Conservation (phyloP, 352 stramenopile genomes). For the Globisporangium cystogenes region DNA sequence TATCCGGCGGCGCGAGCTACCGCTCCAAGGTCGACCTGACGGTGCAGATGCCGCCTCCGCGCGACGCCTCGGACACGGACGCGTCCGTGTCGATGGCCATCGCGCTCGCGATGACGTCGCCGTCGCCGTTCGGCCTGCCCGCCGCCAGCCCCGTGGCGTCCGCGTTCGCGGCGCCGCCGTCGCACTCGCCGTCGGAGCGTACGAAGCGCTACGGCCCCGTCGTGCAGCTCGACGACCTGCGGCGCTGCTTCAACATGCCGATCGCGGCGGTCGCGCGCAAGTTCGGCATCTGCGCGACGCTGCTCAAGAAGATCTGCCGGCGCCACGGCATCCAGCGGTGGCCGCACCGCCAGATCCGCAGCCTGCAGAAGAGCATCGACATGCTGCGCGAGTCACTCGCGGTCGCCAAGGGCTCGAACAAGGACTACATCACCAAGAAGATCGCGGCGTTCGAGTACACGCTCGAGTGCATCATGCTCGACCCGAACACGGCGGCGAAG, state of each 20-base stretch:
- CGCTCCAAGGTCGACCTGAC: constrained; percentile 42
- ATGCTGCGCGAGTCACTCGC: constrained; percentile 68
- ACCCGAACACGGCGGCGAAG: constrained; percentile 71
- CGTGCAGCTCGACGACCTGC: constrained; percentile 69
- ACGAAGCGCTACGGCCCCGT: constrained; percentile 62
- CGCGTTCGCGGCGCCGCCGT: constrained; percentile 18
- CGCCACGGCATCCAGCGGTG: constrained; percentile 79
- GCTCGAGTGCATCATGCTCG: constrained; percentile 77
- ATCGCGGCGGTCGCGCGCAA: constrained; percentile 73
- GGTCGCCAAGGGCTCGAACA: constrained; percentile 69
- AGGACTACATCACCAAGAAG: constrained; percentile 79
- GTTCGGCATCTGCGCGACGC: constrained; percentile 82
- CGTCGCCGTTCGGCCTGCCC: constrained; percentile 7
- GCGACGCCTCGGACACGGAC: constrained; percentile 6
- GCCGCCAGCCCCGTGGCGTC: constrained; percentile 42
- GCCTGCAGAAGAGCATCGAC: constrained; percentile 79
- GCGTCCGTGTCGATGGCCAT: neutral
- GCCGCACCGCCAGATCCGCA: constrained; percentile 80
- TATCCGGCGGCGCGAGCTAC: constrained; percentile 19
- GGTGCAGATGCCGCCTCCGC: constrained; percentile 26
- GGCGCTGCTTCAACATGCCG: constrained; percentile 81
- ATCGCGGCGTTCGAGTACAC: constrained; percentile 78
- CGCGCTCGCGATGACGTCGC: constrained; percentile 23
- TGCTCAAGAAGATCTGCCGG: constrained; percentile 83
- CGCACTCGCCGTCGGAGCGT: constrained; percentile 27